Evolutionary conservation across 2,329 filamentous ascomycete species (phyloP).

Genomic region (Sclerotinia subarctica): DNA sequence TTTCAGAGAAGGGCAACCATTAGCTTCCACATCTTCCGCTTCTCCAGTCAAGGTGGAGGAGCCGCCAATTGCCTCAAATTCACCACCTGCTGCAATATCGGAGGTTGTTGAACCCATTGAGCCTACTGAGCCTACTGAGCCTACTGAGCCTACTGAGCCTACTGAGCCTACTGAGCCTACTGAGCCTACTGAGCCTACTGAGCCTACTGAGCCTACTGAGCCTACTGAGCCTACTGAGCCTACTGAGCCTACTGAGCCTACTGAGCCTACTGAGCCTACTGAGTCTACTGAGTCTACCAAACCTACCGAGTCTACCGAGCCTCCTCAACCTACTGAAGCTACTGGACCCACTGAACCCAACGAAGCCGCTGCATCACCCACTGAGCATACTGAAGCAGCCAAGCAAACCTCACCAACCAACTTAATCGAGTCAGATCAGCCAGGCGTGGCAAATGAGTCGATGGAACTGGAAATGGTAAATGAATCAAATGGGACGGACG

Average conservation of each 20-base stretch:
- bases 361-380: not conserved
- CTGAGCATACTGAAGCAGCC: not conserved
- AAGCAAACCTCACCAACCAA: not conserved
- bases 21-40: not conserved
- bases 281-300: not conserved
- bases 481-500: not conserved
- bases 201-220: not conserved
- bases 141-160: not conserved
- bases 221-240: not conserved
- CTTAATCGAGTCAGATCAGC: not conserved
- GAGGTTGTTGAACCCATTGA: not conserved
- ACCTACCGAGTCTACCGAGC: not conserved
- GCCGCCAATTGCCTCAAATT: not conserved
- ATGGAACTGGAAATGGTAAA: not conserved
- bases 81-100: not conserved
- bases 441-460: not conserved
- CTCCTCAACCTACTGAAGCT: not conserved
- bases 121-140: not conserved
- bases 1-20: not conserved
- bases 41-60: not conserved
- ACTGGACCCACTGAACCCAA: not conserved
- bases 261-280: not conserved
- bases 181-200: not conserved
- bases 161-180: not conserved
- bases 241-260: not conserved